phyloP scores from a whole-genome alignment of 2,329 filamentous ascomycete species.

The Mollisia scopiformis region DNA sequence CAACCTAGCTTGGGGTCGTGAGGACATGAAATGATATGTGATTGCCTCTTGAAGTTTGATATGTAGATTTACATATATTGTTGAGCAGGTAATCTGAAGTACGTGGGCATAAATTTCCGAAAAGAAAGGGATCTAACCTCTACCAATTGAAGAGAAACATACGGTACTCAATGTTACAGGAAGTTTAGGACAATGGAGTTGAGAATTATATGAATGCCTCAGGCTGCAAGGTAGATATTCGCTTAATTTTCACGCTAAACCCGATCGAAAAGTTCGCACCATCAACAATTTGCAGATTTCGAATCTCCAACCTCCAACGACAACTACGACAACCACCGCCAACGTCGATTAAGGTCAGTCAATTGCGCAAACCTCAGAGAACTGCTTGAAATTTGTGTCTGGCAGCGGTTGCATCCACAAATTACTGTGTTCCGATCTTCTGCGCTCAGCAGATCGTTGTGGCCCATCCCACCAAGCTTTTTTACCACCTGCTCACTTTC shows the following conservation, averaged over 20 bases:
- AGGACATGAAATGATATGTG: too few species aligned
- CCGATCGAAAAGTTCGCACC: neutral
- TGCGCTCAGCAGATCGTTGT: neutral
- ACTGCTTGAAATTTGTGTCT: neutral
- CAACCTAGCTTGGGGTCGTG: too few species aligned
- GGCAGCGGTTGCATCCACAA: neutral
- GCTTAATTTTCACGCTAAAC: neutral
- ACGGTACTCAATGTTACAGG: too few species aligned
- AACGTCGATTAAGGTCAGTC: slow-evolving; percentile 19
- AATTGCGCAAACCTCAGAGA: neutral
- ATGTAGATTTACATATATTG: too few species aligned
- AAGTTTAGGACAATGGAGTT: too few species aligned
- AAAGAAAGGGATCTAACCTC: too few species aligned
- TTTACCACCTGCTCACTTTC: neutral
- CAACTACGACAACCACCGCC: slow-evolving; percentile 17
- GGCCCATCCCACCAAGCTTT: neutral
- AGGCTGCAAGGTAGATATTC: neutral
- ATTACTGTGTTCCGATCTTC: neutral
- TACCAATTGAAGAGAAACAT: too few species aligned
- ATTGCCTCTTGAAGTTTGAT: too few species aligned
- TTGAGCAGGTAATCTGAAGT: too few species aligned
- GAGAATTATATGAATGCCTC: too few species aligned
- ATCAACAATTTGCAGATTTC: neutral
- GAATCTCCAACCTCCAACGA: slow-evolving; percentile 12
- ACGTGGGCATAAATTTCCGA: too few species aligned